phyloP scores from a whole-genome alignment of 768 basidiomycete genomes.

The Trametes gibbosa region DNA sequence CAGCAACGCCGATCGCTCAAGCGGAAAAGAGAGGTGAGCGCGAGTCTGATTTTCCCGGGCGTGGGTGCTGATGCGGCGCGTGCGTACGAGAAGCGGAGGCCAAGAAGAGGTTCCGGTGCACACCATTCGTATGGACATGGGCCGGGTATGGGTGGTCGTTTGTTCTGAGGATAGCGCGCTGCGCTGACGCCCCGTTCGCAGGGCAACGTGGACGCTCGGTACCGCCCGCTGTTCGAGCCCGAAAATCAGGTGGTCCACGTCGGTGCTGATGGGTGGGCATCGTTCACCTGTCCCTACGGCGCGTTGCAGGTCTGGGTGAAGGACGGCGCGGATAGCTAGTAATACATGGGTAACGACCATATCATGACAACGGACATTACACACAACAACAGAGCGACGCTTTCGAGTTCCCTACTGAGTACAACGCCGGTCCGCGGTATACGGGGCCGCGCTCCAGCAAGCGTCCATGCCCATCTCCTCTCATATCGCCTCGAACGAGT shows the following conservation, averaged over 20 bases:
- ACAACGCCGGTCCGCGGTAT: not conserved
- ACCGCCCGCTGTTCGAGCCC: conserved; percentile 47
- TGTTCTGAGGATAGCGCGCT: conserved; percentile 31
- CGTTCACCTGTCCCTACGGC: conserved; percentile 56
- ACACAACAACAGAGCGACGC: not conserved
- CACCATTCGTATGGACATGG: conserved; percentile 63
- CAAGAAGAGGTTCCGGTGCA: conserved; percentile 14
- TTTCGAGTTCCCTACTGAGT: not conserved
- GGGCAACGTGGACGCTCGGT: conserved; percentile 37
- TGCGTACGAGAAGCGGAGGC: conserved; percentile 35
- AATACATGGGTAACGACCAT: not conserved
- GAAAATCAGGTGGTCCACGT: conserved; percentile 41
- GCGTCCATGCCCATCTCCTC: not conserved
- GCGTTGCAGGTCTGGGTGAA: conserved; percentile 60
- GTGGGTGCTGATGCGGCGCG: conserved; percentile 25
- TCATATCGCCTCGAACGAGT: not conserved
- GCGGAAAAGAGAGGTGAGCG: conserved; percentile 8
- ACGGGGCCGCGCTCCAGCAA: not conserved
- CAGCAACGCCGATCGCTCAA: conserved; percentile 45
- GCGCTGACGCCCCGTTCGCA: conserved; percentile 17
- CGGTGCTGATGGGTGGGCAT: conserved; percentile 59
- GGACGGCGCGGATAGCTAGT: not conserved
- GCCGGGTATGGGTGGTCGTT: conserved; percentile 25
- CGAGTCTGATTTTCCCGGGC: not conserved
- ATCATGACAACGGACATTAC: not conserved